A percentile compares a stretch with the other conserved stretches of the same genome.
Conservation (phyloP, 306 rosid genomes). For the Abrus precatorius region DNA sequence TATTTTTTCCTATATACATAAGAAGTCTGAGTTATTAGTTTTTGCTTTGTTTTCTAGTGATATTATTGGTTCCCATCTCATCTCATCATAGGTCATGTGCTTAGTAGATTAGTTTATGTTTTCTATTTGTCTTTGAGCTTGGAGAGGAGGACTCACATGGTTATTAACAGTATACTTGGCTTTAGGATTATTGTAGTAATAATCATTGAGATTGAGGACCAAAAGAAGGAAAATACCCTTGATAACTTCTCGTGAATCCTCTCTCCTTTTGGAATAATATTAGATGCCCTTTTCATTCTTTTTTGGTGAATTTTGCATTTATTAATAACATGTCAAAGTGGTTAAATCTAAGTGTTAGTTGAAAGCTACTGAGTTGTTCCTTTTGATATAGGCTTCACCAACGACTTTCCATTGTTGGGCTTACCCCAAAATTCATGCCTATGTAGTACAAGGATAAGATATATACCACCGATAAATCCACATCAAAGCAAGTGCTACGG, state of each 20-base stretch:
- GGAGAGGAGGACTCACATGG: slow-evolving; percentile 46
- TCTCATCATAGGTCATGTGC: slow-evolving; percentile 48
- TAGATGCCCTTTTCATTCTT: slow-evolving; percentile 36
- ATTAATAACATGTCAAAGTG: slow-evolving; percentile 28
- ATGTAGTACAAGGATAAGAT: slow-evolving; percentile 15
- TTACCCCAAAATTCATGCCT: slow-evolving; percentile 37
- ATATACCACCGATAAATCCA: not conserved
- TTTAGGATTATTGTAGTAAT: slow-evolving; percentile 24
- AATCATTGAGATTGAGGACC: slow-evolving; percentile 9
- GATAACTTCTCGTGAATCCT: slow-evolving; percentile 33
- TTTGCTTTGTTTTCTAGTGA: slow-evolving; percentile 34
- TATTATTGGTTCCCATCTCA: slow-evolving; percentile 25
- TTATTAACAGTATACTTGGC: slow-evolving; percentile 43
- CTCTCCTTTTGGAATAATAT: slow-evolving; percentile 8
- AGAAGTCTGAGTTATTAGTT: not conserved
- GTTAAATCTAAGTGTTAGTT: slow-evolving; percentile 40
- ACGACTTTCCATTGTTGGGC: slow-evolving; percentile 13
- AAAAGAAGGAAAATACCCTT: slow-evolving; percentile 16
- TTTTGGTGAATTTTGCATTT: slow-evolving; percentile 15
- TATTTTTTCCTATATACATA: not conserved
- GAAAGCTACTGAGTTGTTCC: slow-evolving; percentile 30
- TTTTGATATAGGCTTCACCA: slow-evolving; percentile 38
- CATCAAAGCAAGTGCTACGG: not conserved
- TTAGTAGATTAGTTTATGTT: slow-evolving; percentile 43
- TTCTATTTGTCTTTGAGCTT: not conserved